These are phyloP conservation scores for Coemansia sp. DNA, from an alignment of 192 early-diverging fungal genomes.

Conservation along the genomic window DNA sequence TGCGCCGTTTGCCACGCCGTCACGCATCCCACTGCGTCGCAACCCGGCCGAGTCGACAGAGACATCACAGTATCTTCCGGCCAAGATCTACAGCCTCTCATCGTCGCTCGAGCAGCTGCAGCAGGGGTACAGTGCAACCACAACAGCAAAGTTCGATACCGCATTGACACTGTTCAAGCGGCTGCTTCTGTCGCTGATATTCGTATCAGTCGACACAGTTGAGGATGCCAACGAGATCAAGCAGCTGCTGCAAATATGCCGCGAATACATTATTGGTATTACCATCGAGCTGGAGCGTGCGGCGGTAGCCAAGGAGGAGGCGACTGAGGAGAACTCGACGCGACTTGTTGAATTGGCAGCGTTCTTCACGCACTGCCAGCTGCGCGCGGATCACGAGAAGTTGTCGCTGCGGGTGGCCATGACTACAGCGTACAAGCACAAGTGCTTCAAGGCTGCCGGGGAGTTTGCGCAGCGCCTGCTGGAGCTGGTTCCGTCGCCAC, in stretches of 20 bases:
- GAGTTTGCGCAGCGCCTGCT: slow-evolving; percentile 87
- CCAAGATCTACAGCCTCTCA: slow-evolving; percentile 32
- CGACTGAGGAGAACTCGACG: slow-evolving; percentile 53
- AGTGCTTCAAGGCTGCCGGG: slow-evolving; percentile 83
- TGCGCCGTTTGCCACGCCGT: slow-evolving; percentile 61
- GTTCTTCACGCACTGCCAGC: slow-evolving; percentile 92
- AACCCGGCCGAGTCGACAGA: slow-evolving; percentile 55
- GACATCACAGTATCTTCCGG: slow-evolving; percentile 34
- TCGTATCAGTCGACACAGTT: slow-evolving; percentile 65
- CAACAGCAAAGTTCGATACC: slow-evolving; percentile 77
- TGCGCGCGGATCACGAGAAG: slow-evolving; percentile 88
- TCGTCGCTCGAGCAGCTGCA: slow-evolving; percentile 68
- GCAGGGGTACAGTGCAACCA: slow-evolving; percentile 80
- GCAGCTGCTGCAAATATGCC: slow-evolving; percentile 75
- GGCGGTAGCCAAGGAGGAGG: slow-evolving; percentile 53
- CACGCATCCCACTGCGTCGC: slow-evolving; percentile 69
- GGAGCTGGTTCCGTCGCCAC: slow-evolving; percentile 80
- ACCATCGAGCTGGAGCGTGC: slow-evolving; percentile 81
- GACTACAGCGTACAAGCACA: slow-evolving; percentile 74
- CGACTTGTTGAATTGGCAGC: slow-evolving; percentile 90
- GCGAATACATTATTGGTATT: slow-evolving; percentile 92
- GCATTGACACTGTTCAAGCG: slow-evolving; percentile 71
- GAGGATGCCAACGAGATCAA: slow-evolving; percentile 76
- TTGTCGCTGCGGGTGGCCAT: slow-evolving; percentile 86
- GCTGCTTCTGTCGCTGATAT: slow-evolving; percentile 75